phyloP scores from a whole-genome alignment of 768 basidiomycete species.

The Trametes cubensis region DNA sequence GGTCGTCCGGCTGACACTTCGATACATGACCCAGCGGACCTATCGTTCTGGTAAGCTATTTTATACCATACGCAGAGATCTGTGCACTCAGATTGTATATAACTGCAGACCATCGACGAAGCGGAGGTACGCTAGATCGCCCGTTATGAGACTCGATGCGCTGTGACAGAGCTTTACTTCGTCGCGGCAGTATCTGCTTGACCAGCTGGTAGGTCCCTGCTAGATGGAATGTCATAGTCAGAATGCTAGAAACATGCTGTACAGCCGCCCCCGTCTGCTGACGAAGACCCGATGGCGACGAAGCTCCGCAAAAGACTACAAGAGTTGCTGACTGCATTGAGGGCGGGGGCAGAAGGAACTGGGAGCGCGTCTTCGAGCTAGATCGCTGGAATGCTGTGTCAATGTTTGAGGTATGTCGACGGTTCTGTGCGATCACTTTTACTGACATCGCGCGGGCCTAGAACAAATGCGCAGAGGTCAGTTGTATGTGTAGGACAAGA shows the following conservation, averaged over 20 bases:
- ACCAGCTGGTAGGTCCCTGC: constrained; percentile 18
- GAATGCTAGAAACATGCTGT: neutral
- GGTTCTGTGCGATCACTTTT: too few species aligned
- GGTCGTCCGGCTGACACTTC: neutral
- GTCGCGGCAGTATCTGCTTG: constrained; percentile 20
- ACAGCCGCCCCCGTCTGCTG: constrained; percentile 21
- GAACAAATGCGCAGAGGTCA: too few species aligned
- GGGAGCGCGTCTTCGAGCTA: neutral
- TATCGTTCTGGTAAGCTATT: neutral
- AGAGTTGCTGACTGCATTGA: constrained; percentile 17
- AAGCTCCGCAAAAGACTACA: constrained; percentile 22
- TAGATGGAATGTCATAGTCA: too few species aligned
- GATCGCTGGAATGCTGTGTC: neutral
- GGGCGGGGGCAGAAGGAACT: constrained; percentile 22
- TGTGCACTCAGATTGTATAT: neutral
- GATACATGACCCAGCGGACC: neutral
- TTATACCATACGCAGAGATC: neutral
- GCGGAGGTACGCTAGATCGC: constrained; percentile 17
- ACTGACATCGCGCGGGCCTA: too few species aligned
- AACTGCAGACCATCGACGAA: constrained; percentile 20
- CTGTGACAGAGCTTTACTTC: too few species aligned
- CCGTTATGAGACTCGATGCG: neutral
- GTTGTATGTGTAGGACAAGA: too few species aligned
- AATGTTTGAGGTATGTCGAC: neutral
- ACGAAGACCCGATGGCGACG: constrained; percentile 14